phyloP scores from a whole-genome alignment of 1,284 basidiomycete species.

The Agaricales sp. region DNA sequence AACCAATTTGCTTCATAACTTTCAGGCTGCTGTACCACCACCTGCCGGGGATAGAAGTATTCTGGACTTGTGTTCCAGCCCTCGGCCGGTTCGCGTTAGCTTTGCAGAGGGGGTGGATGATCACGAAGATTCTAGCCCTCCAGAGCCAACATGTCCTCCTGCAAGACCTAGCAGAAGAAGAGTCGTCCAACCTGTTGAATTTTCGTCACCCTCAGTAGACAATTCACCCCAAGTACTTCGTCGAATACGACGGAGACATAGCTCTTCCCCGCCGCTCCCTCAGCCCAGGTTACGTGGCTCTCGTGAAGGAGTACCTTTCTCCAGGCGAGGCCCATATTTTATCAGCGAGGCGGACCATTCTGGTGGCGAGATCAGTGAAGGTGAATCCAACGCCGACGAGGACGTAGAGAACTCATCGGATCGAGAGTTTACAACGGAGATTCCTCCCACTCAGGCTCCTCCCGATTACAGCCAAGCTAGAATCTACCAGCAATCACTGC shows the following conservation, averaged over 20 bases:
- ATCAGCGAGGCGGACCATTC: slow-evolving; percentile 68
- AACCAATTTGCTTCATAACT: slow-evolving; percentile 7
- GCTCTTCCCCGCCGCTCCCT: background rate
- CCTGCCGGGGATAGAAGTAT: background rate
- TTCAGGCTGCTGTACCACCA: background rate
- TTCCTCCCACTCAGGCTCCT: slow-evolving; percentile 60
- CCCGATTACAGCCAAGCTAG: slow-evolving; percentile 66
- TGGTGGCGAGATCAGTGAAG: slow-evolving; percentile 65
- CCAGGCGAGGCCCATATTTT: slow-evolving; percentile 37
- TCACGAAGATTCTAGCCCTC: background rate
- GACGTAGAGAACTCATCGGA: slow-evolving; percentile 62
- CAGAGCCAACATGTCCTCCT: background rate
- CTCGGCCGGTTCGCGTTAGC: background rate
- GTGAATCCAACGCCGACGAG: slow-evolving; percentile 45
- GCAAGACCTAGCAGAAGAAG: background rate
- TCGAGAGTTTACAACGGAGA: slow-evolving; percentile 53
- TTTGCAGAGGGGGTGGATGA: too few species aligned
- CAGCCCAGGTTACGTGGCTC: slow-evolving; percentile 20
- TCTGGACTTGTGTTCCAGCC: background rate
- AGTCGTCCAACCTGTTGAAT: background rate
- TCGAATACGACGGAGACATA: background rate
- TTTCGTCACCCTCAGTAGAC: background rate
- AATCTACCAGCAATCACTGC: slow-evolving; percentile 56
- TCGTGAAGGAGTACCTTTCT: slow-evolving; percentile 21
- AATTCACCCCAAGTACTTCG: background rate